Base-by-base conservation (phyloP, 768 basidiomycete species). In the Gymnopilus junonius region DNA sequence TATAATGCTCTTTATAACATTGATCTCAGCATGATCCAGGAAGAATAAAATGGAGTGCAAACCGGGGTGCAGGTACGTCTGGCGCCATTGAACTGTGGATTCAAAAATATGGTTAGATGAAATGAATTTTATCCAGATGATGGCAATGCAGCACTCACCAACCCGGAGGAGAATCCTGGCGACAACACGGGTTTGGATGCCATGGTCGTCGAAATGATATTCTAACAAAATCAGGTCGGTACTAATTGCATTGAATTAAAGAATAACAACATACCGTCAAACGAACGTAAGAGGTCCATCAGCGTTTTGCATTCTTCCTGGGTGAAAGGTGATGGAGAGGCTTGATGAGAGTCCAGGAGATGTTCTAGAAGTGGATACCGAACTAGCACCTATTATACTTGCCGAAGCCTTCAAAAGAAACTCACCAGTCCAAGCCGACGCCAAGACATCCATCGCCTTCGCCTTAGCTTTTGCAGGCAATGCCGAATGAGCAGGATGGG, bases 261-360 rank as follows among this genome's bases (percentile, higher is more conserved):
- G 40, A 12, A 15, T 10, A n/a, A 23, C 3, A 20, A 61, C 66
- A 1, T 45, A 73, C 73, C 73, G 31, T 53, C 53, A 65, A 74
- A 77, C 1, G 74, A 74, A 3, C 69, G 70, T 5, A 94, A 79
- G 12, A 94, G 75, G 15, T 75, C 79, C 71, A 87, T 84, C 42
- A 94, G 80, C 65, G 93, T 90, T 55, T 89, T 86, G 67, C 91
- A 94, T 72, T 94, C 93, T 14, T 87, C 87, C 61, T 89, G 89
- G 5, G 80, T 82, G 73, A 94, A 94, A 0, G 92, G 91, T 1
- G 91, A 83, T 1, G 86, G 82, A 15, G 83, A 73, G 1, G 82
- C 78, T 39, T 80, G 80, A 11, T 86, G 77, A 14, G 87, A 82
- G 1, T 89, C 87, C 8, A 93, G 81, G 11, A 93, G 75, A 46